A percentile compares a stretch with the other conserved stretches of the same genome.
phyloP scores from a whole-genome alignment of 805 yeast genomes.

The Wickerhamiella cacticola region DNA sequence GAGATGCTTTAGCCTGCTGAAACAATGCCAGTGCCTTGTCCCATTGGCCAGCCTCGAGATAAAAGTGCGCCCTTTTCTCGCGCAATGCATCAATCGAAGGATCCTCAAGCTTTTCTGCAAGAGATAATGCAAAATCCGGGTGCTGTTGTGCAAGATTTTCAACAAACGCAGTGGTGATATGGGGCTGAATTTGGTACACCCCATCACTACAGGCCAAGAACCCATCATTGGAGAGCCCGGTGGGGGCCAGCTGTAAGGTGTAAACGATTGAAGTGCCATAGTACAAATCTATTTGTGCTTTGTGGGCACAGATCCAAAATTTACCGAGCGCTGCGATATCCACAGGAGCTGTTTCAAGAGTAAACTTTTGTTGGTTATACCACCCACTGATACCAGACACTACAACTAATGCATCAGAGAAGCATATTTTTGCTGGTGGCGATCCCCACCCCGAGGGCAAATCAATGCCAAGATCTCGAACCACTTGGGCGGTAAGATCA shows the following conservation, averaged over 20 bases:
- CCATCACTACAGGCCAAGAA: not conserved
- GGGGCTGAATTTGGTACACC: not conserved
- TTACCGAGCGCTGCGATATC: slow-evolving; percentile 1
- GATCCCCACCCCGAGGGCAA: not conserved
- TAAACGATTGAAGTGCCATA: not conserved
- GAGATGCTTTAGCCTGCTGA: not conserved
- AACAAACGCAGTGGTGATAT: not conserved
- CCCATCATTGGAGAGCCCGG: not conserved
- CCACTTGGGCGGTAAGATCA: slow-evolving; percentile 4
- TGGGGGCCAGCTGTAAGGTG: not conserved
- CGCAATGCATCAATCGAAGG: not conserved
- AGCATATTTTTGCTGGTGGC: not conserved
- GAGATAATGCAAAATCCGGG: slow-evolving; percentile 3
- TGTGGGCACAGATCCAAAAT: not conserved
- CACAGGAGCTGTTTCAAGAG: not conserved
- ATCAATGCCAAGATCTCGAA: not conserved
- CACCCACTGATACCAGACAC: slow-evolving; percentile 2
- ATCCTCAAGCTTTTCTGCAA: not conserved
- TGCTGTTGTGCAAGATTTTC: not conserved
- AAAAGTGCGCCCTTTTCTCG: not conserved
- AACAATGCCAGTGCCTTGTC: not conserved
- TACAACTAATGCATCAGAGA: slow-evolving; percentile 1
- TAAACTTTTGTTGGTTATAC: not conserved
- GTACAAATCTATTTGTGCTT: not conserved
- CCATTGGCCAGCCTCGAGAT: not conserved